Evolutionary conservation across 1,139 yeast species (phyloP).

Genomic region (Yamadazyma atmosphaerica): DNA sequence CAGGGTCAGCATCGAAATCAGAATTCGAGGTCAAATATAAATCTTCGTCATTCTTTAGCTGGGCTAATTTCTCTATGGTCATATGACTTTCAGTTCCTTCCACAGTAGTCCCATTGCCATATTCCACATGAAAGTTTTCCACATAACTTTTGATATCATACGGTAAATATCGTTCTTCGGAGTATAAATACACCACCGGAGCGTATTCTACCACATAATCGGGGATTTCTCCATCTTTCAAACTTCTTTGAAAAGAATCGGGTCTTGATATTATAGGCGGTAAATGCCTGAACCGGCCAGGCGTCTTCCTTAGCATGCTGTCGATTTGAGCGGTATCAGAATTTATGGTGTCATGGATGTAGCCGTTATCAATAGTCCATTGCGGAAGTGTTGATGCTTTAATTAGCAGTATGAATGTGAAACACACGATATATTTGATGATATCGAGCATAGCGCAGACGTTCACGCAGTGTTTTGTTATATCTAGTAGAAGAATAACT

Average conservation of each 20-base stretch:
- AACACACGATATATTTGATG: not conserved
- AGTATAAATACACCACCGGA: slow-evolving; percentile 82
- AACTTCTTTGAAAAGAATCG: slow-evolving; percentile 26
- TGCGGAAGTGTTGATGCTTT: slow-evolving; percentile 3
- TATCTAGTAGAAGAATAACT: not conserved
- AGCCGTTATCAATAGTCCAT: slow-evolving; percentile 7
- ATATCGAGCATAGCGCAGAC: not conserved
- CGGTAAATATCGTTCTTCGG: slow-evolving; percentile 87
- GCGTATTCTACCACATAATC: slow-evolving; percentile 69
- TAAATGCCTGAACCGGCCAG: slow-evolving; percentile 28
- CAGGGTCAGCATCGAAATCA: slow-evolving; percentile 76
- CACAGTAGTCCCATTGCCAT: slow-evolving; percentile 48
- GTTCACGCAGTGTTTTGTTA: too few relatives aligned
- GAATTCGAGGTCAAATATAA: slow-evolving; percentile 63
- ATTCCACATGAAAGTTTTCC: slow-evolving; percentile 54
- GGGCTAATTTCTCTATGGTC: slow-evolving; percentile 38
- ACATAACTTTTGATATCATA: slow-evolving; percentile 76
- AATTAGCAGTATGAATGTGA: not conserved
- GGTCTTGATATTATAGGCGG: slow-evolving; percentile 42
- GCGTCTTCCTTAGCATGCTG: slow-evolving; percentile 16
- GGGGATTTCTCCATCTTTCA: slow-evolving; percentile 65
- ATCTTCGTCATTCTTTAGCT: slow-evolving; percentile 28
- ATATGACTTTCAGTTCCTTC: slow-evolving; percentile 36
- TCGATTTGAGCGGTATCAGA: slow-evolving; percentile 9
- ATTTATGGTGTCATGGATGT: slow-evolving; percentile 6